Evolutionary conservation across 2,329 filamentous ascomycete genomes (phyloP).

Genomic region (Diaporthe humulicola): DNA sequence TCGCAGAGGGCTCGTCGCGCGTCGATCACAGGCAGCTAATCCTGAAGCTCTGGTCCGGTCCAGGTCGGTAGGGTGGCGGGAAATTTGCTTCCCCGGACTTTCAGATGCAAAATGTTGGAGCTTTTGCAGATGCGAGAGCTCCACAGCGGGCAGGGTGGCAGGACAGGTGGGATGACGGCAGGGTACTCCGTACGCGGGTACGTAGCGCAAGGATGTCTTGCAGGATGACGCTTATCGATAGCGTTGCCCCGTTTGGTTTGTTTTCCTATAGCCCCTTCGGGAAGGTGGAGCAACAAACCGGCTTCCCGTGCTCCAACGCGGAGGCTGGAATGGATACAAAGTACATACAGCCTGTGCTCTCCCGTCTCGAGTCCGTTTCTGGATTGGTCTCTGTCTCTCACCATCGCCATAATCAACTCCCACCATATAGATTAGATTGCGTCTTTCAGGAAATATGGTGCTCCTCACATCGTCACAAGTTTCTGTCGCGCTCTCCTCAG

Average conservation of each 20-base stretch:
- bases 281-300: conserved; percentile 35
- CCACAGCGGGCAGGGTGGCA: conserved; percentile 6
- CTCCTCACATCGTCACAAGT: conserved; percentile 79
- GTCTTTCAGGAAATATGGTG: conserved; percentile 52
- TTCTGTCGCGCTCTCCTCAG: conserved; percentile 74
- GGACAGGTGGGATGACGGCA: background rate
- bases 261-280: conserved; percentile 29
- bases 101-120: conserved; percentile 36
- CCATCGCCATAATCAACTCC: background rate
- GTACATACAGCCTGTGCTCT: conserved; percentile 25
- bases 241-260: conserved; percentile 34
- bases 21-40: background rate
- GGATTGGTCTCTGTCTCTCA: conserved; percentile 13
- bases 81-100: conserved; percentile 35
- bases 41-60: background rate
- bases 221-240: conserved; percentile 31
- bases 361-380: conserved; percentile 30
- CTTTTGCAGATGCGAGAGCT: conserved; percentile 7
- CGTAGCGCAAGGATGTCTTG: background rate
- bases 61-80: background rate
- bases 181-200: background rate
- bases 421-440: conserved; percentile 45
- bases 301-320: conserved; percentile 1
- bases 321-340: background rate
- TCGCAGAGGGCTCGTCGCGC: background rate